phyloP scores from a whole-genome alignment of 257 asterid species.

The Solanum chiquidenum region DNA sequence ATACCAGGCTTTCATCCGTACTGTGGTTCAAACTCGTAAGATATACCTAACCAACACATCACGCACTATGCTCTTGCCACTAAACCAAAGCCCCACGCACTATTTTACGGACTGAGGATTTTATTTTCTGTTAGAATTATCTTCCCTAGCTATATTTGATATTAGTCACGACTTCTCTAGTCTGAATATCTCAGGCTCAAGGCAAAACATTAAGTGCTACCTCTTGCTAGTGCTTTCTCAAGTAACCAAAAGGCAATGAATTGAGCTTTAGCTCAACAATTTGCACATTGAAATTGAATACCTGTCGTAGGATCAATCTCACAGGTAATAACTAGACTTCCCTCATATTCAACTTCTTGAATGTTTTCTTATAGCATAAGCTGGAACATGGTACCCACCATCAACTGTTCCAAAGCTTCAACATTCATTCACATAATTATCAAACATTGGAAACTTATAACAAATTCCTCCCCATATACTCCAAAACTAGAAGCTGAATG shows the following conservation, averaged over 20 bases:
- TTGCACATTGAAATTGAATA: background rate
- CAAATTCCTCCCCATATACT: background rate
- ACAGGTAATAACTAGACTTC: background rate
- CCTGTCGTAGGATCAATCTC: background rate
- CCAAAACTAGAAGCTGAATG: background rate
- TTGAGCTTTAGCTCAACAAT: background rate
- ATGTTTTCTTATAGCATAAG: background rate
- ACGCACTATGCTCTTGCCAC: background rate
- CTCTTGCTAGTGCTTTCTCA: background rate
- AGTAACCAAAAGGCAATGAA: background rate
- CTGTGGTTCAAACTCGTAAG: background rate
- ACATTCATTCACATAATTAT: background rate
- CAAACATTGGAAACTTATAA: background rate
- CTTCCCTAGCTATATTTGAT: background rate
- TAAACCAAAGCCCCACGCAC: background rate
- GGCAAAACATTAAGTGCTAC: background rate
- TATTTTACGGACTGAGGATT: background rate
- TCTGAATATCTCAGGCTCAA: background rate
- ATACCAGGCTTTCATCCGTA: background rate
- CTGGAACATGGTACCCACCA: background rate
- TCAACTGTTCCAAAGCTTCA: background rate
- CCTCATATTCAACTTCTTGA: background rate
- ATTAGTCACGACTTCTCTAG: background rate
- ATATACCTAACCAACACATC: background rate
- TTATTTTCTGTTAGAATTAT: background rate